Evolutionary conservation across 208 protist species (phyloP), one percentile per base, ranked within the genome.

Genomic region (Leishmania tarentolae): DNA sequence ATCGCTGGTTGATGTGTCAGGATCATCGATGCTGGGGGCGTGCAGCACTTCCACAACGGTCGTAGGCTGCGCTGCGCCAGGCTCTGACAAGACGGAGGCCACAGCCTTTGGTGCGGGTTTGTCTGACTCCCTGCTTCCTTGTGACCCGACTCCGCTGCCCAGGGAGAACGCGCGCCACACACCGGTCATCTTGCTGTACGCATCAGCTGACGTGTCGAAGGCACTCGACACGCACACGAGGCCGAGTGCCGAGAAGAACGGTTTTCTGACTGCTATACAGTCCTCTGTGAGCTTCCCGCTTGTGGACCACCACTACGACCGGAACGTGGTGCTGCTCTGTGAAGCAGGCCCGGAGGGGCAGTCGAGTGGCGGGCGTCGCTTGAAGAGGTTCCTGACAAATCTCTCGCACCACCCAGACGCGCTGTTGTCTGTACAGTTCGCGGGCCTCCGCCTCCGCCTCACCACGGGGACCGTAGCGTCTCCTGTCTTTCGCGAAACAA

Each of bases 161-260:
- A 80, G 70, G 37, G 80, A 84, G 21, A 83, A 84, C 28, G 83
- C 84, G 31, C 73, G 47, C 31, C 50, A 40, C 70, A 86, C 84
- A 0, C 81, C 82, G 4, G 57, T 91, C 19, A 66, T 80, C 6
- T 80, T 93, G 21, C 47, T 91, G 21, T 93, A 93, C 86, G 83
- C 87, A 57, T 89, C 89, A 7, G 74, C 89, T 13, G 87, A 87
- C 17, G 91, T 93, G 87, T 77, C 89, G 31, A 89, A 86, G 79
- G 88, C 89, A 50, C 85, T 93, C 59, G 89, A 87, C 11, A 37
- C 75, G 40, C 78, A 86, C 61, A 81, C 87, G n/a, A 73, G 72
- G 65, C 74, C 68, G 46, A 66, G 28, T 7, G 89, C 89, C 17
- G 71, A 75, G 40, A 81, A 84, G 31, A 78, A 87, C 24, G 83